Base-by-base conservation (phyloP, 2,329 filamentous ascomycete genomes). In the Cryoendolithus antarcticus region DNA sequence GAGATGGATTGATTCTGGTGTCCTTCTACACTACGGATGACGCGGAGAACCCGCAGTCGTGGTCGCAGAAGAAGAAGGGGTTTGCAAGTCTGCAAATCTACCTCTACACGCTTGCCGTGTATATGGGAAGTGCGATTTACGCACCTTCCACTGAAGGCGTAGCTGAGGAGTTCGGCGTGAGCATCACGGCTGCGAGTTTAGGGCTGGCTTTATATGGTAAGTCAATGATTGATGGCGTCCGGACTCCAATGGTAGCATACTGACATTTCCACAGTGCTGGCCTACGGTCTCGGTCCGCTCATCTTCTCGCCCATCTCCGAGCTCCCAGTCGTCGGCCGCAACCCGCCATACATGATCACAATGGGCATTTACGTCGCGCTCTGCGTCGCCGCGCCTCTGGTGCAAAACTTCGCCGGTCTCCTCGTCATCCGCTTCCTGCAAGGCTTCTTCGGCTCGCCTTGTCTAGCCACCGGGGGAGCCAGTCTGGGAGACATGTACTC, bases 351-450 rank as follows among this genome's bases (percentile, higher is more conserved):
- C 57, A 71, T 81, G 29, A 55, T 72, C 47, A 79, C 78, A 7
- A 79, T 84, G 62, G 71, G 72, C 42, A 62, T 84, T 21, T 85
- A 83, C 54, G 74, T 80, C 35, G 69, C 83, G 44, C 58, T 85
- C 8, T 74, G 71, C 4, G 69, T 84, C 10, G 78, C 79, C 0
- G 74, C 77, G 8, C 39, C 39, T 0, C 56, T 83, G 0, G 74
- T 74, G 3, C 59, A 71, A 33, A 41, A 37, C 12, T 31, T 41
- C 10, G 39, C 39, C 12, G 41, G 41, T 27, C 41, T 51, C 49
- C 39, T 84, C 51, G 72, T 79, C 2, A 52, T 66, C 4, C 69
- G 77, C 2, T 80, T 80, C 58, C 57, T 81, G 2, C 72, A 75
- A 43, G 77, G 76, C 2, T 77, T 80, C 64, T 76, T 80, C 47